Conservation (phyloP, 257 asterid genomes). For the Solanum raphanifolium region DNA sequence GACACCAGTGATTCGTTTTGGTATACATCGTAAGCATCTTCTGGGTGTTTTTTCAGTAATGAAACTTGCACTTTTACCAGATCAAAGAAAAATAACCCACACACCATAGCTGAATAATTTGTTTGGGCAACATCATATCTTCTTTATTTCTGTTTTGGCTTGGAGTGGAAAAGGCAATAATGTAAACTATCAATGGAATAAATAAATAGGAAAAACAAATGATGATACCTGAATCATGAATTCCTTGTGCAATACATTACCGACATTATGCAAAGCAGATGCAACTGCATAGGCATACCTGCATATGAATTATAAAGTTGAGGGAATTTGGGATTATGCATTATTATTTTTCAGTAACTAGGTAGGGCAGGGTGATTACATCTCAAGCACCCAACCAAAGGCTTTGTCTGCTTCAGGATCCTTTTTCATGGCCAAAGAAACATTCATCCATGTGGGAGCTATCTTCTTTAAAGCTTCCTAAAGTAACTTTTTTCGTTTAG, state of each 20-base stretch:
- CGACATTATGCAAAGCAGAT: slow-evolving; percentile 77
- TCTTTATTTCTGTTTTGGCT: neutral
- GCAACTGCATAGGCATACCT: slow-evolving; percentile 96
- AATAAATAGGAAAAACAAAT: neutral
- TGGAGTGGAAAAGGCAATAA: neutral
- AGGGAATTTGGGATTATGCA: neutral
- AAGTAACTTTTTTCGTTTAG: neutral
- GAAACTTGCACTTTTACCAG: neutral
- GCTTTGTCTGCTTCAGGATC: slow-evolving; percentile 89
- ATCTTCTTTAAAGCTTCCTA: slow-evolving; percentile 67
- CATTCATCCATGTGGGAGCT: slow-evolving; percentile 98
- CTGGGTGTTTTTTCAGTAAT: neutral
- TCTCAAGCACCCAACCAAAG: slow-evolving; percentile 99
- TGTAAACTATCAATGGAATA: neutral
- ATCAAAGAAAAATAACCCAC: neutral
- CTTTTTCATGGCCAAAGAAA: slow-evolving; percentile 89
- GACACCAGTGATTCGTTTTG: neutral
- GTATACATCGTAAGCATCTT: neutral
- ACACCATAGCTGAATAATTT: neutral
- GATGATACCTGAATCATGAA: slow-evolving; percentile 88
- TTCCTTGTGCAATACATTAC: slow-evolving; percentile 73
- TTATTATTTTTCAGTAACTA: neutral
- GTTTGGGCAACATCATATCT: neutral
- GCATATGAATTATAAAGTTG: slow-evolving; percentile 7
- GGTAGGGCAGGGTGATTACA: slow-evolving; percentile 17